Conservation (phyloP, 129 eudicot species). For the Pseudognaphalium luteoalbum region DNA sequence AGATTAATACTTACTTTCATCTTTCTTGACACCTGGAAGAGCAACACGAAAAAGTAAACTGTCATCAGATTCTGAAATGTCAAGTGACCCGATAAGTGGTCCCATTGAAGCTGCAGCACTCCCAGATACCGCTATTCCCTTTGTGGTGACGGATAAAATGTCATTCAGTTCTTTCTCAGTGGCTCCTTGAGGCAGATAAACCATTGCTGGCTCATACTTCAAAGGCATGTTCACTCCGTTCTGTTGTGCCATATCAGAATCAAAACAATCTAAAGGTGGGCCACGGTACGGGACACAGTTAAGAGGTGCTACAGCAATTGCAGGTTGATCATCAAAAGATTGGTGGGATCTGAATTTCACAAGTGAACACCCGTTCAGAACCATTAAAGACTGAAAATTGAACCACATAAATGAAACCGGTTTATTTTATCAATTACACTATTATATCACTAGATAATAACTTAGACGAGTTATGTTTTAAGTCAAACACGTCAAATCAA, state of each 20-base stretch:
- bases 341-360: slow-evolving; percentile 34
- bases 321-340: slow-evolving; percentile 29
- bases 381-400: not conserved
- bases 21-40: slow-evolving; percentile 77
- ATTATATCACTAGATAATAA: not conserved
- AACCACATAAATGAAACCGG: not conserved
- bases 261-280: slow-evolving; percentile 33
- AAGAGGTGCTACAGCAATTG: slow-evolving; percentile 50
- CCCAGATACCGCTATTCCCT: slow-evolving; percentile 57
- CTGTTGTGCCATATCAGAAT: slow-evolving; percentile 21
- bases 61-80: slow-evolving; percentile 62
- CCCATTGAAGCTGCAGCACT: slow-evolving; percentile 66
- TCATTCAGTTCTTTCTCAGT: slow-evolving; percentile 50
- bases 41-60: slow-evolving; percentile 65
- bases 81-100: slow-evolving; percentile 51
- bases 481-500: not conserved
- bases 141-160: slow-evolving; percentile 39
- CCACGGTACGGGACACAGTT: slow-evolving; percentile 39
- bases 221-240: slow-evolving; percentile 1
- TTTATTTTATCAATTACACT: not conserved
- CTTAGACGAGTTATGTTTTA: not conserved
- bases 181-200: slow-evolving; percentile 52
- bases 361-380: not conserved
- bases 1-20: slow-evolving; percentile 50
- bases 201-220: slow-evolving; percentile 48